These are phyloP conservation scores for Boechera divaricarpa DNA, from an alignment of 345 rosid species.

Conservation along the genomic window DNA sequence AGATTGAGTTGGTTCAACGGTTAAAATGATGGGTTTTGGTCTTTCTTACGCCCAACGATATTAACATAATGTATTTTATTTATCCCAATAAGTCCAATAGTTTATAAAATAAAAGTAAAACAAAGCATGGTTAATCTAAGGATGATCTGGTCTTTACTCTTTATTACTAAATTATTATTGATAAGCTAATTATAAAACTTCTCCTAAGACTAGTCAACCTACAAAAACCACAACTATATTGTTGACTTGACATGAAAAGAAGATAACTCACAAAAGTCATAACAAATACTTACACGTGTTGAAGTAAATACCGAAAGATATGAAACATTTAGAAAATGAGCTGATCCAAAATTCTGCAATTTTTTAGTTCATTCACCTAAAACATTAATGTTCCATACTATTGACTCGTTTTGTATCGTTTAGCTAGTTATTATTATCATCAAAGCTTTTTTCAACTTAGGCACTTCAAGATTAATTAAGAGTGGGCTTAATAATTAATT, in stretches of 20 bases:
- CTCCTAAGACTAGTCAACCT: not conserved
- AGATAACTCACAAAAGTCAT: not conserved
- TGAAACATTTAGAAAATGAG: not conserved
- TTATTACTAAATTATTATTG: not conserved
- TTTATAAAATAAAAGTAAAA: not conserved
- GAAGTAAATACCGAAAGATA: not conserved
- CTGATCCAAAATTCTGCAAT: too few species aligned
- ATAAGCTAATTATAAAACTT: not conserved
- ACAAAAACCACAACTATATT: not conserved
- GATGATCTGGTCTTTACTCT: not conserved
- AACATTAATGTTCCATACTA: not conserved
- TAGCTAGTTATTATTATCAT: not conserved
- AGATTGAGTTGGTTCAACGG: conserved; percentile 21
- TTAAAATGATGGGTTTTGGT: not conserved
- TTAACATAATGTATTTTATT: not conserved
- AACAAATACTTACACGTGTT: not conserved
- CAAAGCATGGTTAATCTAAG: not conserved
- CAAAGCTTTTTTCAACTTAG: not conserved
- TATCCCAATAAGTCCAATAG: too few species aligned
- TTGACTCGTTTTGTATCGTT: not conserved
- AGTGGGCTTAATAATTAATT: not conserved
- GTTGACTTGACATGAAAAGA: not conserved
- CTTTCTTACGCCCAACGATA: not conserved
- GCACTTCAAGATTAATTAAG: not conserved
- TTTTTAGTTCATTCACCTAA: not conserved